Evolutionary conservation across 2,329 filamentous ascomycete species (phyloP).

Genomic region (Aspergillus japonicus): DNA sequence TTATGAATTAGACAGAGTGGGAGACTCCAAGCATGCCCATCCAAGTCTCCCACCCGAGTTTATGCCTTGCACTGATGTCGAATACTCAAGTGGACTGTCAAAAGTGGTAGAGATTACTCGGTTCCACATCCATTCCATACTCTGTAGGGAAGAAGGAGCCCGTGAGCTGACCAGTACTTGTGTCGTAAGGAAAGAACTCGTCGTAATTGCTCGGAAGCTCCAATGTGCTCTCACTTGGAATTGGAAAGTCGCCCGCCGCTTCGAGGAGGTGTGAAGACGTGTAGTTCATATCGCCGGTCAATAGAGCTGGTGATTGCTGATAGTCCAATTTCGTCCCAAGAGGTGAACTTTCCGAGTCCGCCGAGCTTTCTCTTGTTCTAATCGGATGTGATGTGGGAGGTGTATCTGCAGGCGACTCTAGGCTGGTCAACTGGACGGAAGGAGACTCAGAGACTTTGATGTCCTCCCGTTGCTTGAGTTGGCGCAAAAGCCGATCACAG

Average conservation of each 20-base stretch:
- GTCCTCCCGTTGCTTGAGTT: slow-evolving; percentile 33
- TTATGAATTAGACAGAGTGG: too few relatives aligned
- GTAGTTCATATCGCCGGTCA: neutral
- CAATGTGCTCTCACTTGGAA: slow-evolving; percentile 24
- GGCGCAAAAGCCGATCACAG: slow-evolving; percentile 37
- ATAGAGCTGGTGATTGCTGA: neutral
- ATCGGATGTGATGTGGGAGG: neutral
- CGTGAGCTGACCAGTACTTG: slow-evolving; percentile 36
- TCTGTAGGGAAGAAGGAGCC: slow-evolving; percentile 36
- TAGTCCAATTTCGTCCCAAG: neutral
- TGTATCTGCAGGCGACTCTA: neutral
- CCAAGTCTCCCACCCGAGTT: too few relatives aligned
- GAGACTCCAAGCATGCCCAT: too few relatives aligned
- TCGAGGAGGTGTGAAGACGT: slow-evolving; percentile 23
- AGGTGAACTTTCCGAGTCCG: neutral
- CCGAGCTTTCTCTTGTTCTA: neutral
- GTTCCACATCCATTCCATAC: neutral
- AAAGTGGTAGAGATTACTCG: neutral
- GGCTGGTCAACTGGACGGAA: neutral
- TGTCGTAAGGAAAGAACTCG: slow-evolving; percentile 36
- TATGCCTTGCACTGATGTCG: neutral
- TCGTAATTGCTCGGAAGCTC: slow-evolving; percentile 19
- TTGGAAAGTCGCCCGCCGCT: slow-evolving; percentile 26
- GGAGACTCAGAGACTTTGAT: slow-evolving; percentile 28
- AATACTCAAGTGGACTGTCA: neutral